These are phyloP conservation scores for Cercospora beticola DNA, from an alignment of 2,329 filamentous ascomycete genomes.

Conservation along the genomic window DNA sequence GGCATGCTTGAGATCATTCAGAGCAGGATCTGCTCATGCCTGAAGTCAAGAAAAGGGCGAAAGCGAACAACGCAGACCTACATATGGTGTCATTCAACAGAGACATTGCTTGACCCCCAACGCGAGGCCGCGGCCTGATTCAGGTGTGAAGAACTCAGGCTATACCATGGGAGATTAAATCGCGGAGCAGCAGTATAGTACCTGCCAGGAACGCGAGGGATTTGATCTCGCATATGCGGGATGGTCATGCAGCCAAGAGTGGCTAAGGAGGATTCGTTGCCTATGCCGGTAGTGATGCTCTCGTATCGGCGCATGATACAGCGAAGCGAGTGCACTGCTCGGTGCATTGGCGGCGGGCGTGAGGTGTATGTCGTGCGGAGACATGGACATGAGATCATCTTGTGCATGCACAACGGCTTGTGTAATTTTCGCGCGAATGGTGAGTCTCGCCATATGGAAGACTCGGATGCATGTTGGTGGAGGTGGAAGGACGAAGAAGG, in stretches of 20 bases:
- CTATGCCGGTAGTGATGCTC: conserved; percentile 1
- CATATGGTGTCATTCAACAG: neutral
- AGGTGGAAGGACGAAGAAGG: neutral
- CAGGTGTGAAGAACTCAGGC: neutral
- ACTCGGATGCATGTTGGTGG: neutral
- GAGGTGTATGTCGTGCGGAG: neutral
- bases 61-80: neutral
- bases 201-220: conserved; percentile 1
- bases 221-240: neutral
- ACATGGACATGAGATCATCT: neutral
- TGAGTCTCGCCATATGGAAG: neutral
- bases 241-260: neutral
- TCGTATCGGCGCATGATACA: conserved; percentile 4
- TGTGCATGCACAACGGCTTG: neutral
- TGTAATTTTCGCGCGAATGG: conserved; percentile 14
- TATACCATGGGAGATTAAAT: neutral
- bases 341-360: neutral
- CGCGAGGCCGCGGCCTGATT: neutral
- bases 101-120: conserved; percentile 5
- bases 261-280: neutral
- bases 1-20: neutral
- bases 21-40: neutral
- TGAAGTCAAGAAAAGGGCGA: neutral
- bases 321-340: neutral
- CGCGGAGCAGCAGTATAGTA: neutral